These are phyloP conservation scores for Lentinula edodes DNA, from an alignment of 768 basidiomycete species.

Conservation along the genomic window DNA sequence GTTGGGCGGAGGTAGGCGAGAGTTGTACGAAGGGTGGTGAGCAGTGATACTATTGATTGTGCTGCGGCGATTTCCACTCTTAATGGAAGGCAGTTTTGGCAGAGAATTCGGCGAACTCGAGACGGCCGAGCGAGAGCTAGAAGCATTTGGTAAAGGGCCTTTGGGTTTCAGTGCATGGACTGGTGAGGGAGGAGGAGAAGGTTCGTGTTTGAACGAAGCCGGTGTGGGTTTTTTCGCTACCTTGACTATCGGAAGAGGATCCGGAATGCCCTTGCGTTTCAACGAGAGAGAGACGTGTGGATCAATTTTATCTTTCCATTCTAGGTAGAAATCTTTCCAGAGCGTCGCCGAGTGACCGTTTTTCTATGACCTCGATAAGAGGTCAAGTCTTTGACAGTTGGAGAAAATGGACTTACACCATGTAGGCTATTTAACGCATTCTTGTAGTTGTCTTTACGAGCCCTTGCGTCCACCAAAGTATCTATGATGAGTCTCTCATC, in stretches of 20 bases:
- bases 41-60: constrained; percentile 62
- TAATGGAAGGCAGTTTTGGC: constrained; percentile 5
- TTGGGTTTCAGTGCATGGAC: constrained; percentile 17
- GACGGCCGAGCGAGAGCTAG: constrained; percentile 5
- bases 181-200: constrained; percentile 17
- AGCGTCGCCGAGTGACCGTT: constrained; percentile 51
- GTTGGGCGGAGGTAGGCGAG: constrained; percentile 54
- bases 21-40: constrained; percentile 39
- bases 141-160: constrained; percentile 18
- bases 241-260: constrained; percentile 20
- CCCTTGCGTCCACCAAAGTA: constrained; percentile 34
- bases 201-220: constrained; percentile 30
- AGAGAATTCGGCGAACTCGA: neutral
- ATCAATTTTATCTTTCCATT: constrained; percentile 60
- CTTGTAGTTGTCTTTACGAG: constrained; percentile 48
- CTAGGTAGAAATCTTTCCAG: constrained; percentile 81
- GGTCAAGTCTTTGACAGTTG: neutral
- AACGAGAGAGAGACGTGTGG: constrained; percentile 23
- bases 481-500: constrained; percentile 60
- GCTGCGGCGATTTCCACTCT: constrained; percentile 33
- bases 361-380: constrained; percentile 24
- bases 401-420: constrained; percentile 38
- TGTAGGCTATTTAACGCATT: constrained; percentile 64
- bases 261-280: constrained; percentile 18
- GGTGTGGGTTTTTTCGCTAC: constrained; percentile 37